Evolutionary conservation across 179 eudicot species (phyloP).

Genomic region (Monotropa hypopitys): DNA sequence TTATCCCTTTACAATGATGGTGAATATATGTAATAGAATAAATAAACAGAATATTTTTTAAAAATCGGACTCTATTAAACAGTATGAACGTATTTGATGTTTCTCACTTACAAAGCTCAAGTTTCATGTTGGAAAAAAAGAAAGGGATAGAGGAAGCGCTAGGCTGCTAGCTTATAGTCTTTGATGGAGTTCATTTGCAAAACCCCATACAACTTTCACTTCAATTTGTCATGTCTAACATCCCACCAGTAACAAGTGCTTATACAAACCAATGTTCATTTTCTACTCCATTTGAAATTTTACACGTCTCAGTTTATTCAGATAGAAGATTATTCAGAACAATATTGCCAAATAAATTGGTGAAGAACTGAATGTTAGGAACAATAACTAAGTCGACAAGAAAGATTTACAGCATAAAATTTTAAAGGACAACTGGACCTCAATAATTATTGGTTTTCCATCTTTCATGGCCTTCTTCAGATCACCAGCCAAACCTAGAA

Average conservation of each 20-base stretch:
- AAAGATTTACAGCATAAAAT: background rate
- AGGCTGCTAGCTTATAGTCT: background rate
- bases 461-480: conserved; percentile 98
- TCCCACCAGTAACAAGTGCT: background rate
- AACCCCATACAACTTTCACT: background rate
- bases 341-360: background rate
- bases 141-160: background rate
- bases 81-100: background rate
- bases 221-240: background rate
- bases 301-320: background rate
- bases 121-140: background rate
- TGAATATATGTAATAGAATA: background rate
- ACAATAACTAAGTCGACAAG: background rate
- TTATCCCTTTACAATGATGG: background rate
- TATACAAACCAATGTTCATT: background rate
- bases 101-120: background rate
- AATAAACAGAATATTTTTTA: background rate
- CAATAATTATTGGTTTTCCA: conserved; percentile 95
- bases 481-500: conserved; percentile 90
- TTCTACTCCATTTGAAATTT: background rate
- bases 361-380: background rate
- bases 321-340: background rate
- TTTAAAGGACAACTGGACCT: conserved; percentile 32
- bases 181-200: background rate
- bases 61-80: background rate